Evolutionary conservation across 1,284 basidiomycete species (phyloP), one percentile per base, ranked within the genome.

Genomic region (Spongispora temasekensis): DNA sequence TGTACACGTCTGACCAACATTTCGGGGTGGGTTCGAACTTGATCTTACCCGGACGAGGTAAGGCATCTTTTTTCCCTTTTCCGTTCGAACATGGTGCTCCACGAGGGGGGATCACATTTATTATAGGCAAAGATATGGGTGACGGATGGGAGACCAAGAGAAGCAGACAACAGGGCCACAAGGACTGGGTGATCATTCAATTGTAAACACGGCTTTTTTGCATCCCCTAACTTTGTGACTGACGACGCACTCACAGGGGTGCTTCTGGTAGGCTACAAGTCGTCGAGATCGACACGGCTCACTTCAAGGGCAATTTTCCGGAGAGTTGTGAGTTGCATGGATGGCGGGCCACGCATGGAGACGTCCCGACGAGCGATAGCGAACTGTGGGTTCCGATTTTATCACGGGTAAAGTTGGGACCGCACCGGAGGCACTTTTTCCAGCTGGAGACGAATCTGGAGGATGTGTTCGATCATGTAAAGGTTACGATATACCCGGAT

Each of bases 91-190:
- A 3, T 2, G 25, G 32, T 32, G 48, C 23, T 50, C n/a, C n/a
- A n/a, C n/a, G n/a, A 25, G 4, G 13, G 25, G 53, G 27, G 60
- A 32, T 50, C 5, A 27, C 30, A 15, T 42, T n/a, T n/a, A n/a
- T n/a, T 27, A n/a, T 53, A 68, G 83, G 85, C 51, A 89, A 89
- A 70, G 92, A 97, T 71, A 99, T 99, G 95, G 90, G 95, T 19
- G 96, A 98, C 72, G 97, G 97, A 7, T 99, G 97, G 97, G 97
- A 99, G 77, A 98, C 97, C 2, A 94, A 93, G 73, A 86, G 97
- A 59, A 95, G 91, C 67, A 83, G 97, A 55, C 79, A 81, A 48
- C 81, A 85, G 57, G 89, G 88, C 54, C 90, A 97, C 70, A 91
- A 88, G 60, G 96, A 99, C 69, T 98, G 94, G 93, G 90, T 87